Evolutionary conservation across 1,284 basidiomycete species (phyloP), one percentile per base, ranked within the genome.

Genomic region (Porodaedalea pini): DNA sequence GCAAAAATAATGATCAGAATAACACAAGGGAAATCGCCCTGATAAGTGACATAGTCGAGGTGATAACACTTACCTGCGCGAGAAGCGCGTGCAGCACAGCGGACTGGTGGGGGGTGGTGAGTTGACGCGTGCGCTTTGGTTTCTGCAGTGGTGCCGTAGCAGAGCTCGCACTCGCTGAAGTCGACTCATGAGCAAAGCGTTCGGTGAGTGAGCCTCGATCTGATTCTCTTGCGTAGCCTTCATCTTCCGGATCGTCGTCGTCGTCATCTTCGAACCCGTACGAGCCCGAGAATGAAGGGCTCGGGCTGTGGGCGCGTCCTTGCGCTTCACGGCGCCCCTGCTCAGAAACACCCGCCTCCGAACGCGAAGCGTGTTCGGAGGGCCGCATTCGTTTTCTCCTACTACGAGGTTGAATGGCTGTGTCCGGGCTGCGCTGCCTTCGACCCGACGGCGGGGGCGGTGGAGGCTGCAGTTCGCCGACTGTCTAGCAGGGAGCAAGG

Each of bases 41-140:
- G 17, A 29, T 10, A 56, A 23, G 51, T 44, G 51, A 51, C 40
- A 54, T n/a, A 27, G 13, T 29, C 15, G 48, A 48, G n/a, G 15
- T 23, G 54, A 48, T 17, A 27, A 54, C 40, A 48, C 58, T 63
- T 71, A 91, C 89, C 81, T 91, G 84, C 47, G 88, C 86, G 21
- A 92, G 78, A 44, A 92, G 77, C 6, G 86, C 85, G 65, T 91
- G 89, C 15, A 92, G 75, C 19, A 90, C 89, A 13, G 87, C 85
- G 55, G 89, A 84, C 68, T 92, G 90, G 65, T 91, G 86, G 5
- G 90, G 88, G 11, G 90, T 92, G 43, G 90, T 92, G 58, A 92
- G 75, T 15, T 90, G 92, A 37, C 83, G 72, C 27, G 69, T 70
- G 41, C 81, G 74, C 63, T 90, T 92, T 63, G 87, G 80, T 71